Evolutionary conservation across 345 rosid genomes (phyloP), one percentile per base, ranked within the genome.

Genomic region (Pistacia integerrima): DNA sequence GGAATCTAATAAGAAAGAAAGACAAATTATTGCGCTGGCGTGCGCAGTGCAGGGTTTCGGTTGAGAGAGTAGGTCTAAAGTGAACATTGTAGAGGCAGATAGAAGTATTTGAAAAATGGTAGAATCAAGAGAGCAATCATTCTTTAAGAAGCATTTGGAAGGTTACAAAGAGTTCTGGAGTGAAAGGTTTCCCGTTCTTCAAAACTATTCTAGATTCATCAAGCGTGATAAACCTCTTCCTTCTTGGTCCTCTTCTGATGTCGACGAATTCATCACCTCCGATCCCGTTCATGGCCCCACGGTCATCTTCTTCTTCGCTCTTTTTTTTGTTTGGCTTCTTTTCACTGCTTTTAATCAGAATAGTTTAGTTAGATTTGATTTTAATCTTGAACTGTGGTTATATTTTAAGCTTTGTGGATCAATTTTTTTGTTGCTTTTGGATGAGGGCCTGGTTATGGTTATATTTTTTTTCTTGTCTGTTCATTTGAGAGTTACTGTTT

Each of bases 281-380:
- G 99, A 95, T 90, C 93, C 94, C 18, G 77, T 86, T 49, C 85
- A 92, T 70, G 99, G 98, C 81, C 92, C 97, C 79, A 65, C 85
- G 62, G 99, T 95, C 90, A 81, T 66, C 3, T 12, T 63, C 49
- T 61, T 56, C 46, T 52, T 60, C 67, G 1, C 8, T 74, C 57
- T 70, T 16, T 64, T 66, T 33, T 25, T 35, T 8, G 18, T 67
- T 22, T 14, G 25, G 33, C 28, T 11, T 67, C 16, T 12, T 51
- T 67, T 22, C 41, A 10, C 2, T 36, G 22, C 11, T 16, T 1
- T 64, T 7, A 10, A 51, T 51, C 3, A 51, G 17, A 14, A 10
- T 51, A 41, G 46, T 41, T 41, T 3, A 3, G 5, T 38, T 38
- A 41, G 46, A 41, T 41, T 41, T 41, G 46, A 41, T 41, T 41